Evolutionary conservation across 768 basidiomycete genomes (phyloP).

Genomic region (Xerocomus brunneocitrinus): DNA sequence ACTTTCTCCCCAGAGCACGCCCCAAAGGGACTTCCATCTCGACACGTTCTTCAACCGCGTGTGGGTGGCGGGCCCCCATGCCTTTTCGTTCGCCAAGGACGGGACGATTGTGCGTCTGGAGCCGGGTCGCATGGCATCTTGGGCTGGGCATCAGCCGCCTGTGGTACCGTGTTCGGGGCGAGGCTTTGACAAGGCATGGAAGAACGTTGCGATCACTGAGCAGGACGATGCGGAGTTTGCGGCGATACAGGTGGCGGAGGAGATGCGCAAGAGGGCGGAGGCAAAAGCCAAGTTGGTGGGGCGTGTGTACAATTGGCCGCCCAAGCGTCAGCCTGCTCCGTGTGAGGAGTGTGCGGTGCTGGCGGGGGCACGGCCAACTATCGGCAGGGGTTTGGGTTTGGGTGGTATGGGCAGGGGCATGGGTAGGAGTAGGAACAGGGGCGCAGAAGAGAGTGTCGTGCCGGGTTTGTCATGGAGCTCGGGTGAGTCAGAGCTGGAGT

Average conservation of each 20-base stretch:
- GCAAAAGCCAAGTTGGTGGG: conserved; percentile 1
- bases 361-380: background rate
- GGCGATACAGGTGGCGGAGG: background rate
- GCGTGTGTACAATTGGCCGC: conserved; percentile 24
- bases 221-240: conserved; percentile 22
- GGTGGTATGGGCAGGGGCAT: background rate
- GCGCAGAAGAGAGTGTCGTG: background rate
- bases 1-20: background rate
- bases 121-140: background rate
- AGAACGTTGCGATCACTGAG: conserved; percentile 27
- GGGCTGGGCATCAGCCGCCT: background rate
- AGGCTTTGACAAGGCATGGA: conserved; percentile 22
- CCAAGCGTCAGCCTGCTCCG: background rate
- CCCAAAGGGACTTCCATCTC: conserved; percentile 42
- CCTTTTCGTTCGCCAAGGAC: conserved; percentile 20
- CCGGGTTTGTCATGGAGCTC: conserved; percentile 14
- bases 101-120: conserved; percentile 14
- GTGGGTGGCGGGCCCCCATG: conserved; percentile 30
- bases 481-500: conserved; percentile 6
- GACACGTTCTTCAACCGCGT: conserved; percentile 41
- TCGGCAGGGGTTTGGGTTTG: background rate
- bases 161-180: background rate
- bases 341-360: conserved; percentile 8
- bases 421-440: background rate
- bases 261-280: background rate